Evolutionary conservation across 768 basidiomycete species (phyloP).

Genomic region (Leccinum boreale): DNA sequence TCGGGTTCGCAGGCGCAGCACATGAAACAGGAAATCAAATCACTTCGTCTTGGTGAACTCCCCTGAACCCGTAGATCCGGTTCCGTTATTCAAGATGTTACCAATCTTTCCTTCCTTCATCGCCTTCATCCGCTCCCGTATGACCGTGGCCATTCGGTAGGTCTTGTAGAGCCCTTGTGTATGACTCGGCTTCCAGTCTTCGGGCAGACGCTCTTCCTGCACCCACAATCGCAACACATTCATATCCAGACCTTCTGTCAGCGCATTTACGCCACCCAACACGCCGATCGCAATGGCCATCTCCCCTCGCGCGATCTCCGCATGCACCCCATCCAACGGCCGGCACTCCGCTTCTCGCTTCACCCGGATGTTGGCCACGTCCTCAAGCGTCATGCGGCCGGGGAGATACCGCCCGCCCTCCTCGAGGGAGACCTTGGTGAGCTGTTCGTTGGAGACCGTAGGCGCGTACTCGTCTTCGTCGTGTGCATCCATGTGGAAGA

Average conservation of each 20-base stretch:
- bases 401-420: conserved; percentile 31
- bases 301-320: conserved; percentile 65
- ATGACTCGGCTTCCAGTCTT: conserved; percentile 32
- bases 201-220: conserved; percentile 48
- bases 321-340: conserved; percentile 44
- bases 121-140: conserved; percentile 28
- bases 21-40: background rate
- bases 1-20: background rate
- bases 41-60: conserved; percentile 20
- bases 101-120: conserved; percentile 15
- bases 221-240: conserved; percentile 51
- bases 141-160: conserved; percentile 25
- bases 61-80: background rate
- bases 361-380: conserved; percentile 49
- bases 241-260: conserved; percentile 41
- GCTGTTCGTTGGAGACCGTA: conserved; percentile 30
- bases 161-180: conserved; percentile 29
- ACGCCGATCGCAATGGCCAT: conserved; percentile 63
- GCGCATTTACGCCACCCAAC: conserved; percentile 32
- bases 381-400: conserved; percentile 29
- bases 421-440: conserved; percentile 38
- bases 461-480: conserved; percentile 47
- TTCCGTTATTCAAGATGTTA: conserved; percentile 19
- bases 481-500: conserved; percentile 48
- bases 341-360: conserved; percentile 46